Conservation (phyloP, 148 eudicot species). For the Chenopodium album region DNA sequence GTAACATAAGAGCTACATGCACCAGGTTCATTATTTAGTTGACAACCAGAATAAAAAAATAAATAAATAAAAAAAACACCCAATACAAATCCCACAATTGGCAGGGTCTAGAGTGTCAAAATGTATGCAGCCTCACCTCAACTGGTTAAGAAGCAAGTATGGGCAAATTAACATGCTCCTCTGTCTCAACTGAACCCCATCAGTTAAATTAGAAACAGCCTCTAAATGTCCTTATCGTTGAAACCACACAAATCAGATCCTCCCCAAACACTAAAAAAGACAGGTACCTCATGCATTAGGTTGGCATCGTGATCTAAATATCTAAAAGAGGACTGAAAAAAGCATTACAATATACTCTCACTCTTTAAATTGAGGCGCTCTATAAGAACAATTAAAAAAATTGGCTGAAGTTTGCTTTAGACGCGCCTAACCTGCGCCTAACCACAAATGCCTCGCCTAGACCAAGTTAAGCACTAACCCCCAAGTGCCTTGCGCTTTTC, state of each 20-base stretch:
- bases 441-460: too few relatives aligned
- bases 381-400: too few relatives aligned
- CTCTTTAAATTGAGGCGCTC: too few relatives aligned
- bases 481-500: too few relatives aligned
- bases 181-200: background rate
- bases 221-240: too few relatives aligned
- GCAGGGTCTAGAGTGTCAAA: background rate
- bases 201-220: background rate
- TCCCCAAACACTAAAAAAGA: background rate
- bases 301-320: too few relatives aligned
- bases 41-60: background rate
- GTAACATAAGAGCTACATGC: background rate
- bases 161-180: background rate
- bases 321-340: too few relatives aligned
- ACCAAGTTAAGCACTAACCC: too few relatives aligned
- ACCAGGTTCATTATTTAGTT: background rate
- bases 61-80: background rate
- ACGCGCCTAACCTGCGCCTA: too few relatives aligned
- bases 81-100: background rate
- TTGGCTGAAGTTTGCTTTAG: too few relatives aligned
- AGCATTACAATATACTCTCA: too few relatives aligned
- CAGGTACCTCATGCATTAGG: background rate
- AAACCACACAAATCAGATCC: background rate
- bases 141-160: background rate
- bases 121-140: background rate